Base-by-base conservation (phyloP, 208 protist species). In the Wallacemonas collosoma region DNA sequence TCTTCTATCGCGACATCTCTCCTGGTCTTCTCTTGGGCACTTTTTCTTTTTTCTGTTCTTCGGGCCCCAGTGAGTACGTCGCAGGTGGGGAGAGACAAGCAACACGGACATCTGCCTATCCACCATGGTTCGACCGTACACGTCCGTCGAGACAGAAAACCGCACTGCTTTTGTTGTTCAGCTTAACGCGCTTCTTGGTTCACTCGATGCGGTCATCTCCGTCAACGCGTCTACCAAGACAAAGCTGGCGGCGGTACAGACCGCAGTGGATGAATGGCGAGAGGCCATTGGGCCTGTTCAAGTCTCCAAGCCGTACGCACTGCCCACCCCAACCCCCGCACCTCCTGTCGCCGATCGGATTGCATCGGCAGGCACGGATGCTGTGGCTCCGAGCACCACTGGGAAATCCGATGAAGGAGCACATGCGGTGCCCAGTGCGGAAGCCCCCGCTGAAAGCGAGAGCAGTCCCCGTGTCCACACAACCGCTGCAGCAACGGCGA, bases 161-260 rank as follows among this genome's bases (percentile, higher is more conserved):
- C 84, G 83, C 38, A 62, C 79, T 8, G 85, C 88, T 1, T 96
- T 94, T 74, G 69, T 96, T 36, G 91, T 89, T 45, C 91, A 96
- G 62, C 80, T 96, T 41, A 81, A 81, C 47, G 82, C 82, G 0
- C 69, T 93, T 45, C 80, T 96, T 40, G 80, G 83, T 2, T 89
- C 90, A 55, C 77, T 91, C 14, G 72, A 63, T 60, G 53, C 78
- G n/a, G 77, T 92, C 4, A 73, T 88, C 43, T 64, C 81, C 15
- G 65, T 86, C 50, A 69, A 75, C 40, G 82, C 72, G 39, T 76
- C 74, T 17, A 85, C 83, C 64, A 87, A 83, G 77, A 77, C 84
- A 3, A 89, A 85, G 65, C 66, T 89, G 35, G 48, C 44, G 11
- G 86, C 88, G 38, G 63, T 95, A 12, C 77, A 81, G 26, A 43